Evolutionary conservation across 352 stramenopile genomes (phyloP).

Genomic region (Phytophthora tubulina): DNA sequence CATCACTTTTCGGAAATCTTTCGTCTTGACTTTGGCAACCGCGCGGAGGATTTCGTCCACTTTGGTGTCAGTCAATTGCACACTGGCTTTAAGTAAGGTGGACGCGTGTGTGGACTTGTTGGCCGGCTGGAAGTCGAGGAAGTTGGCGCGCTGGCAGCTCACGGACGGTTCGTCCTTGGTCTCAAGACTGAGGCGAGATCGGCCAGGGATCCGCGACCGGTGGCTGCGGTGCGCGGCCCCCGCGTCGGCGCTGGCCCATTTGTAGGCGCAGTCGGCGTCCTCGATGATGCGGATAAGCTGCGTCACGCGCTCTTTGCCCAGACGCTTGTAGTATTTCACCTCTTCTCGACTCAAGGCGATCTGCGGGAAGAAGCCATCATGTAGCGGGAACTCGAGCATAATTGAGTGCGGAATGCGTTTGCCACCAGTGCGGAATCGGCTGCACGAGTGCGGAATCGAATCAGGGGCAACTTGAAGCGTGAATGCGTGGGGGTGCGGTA

Average conservation of each 20-base stretch:
- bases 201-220: slow-evolving; percentile 20
- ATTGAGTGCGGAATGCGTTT: slow-evolving; percentile 2
- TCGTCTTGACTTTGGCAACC: slow-evolving; percentile 67
- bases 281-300: slow-evolving; percentile 85
- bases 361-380: slow-evolving; percentile 87
- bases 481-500: slow-evolving; percentile 7
- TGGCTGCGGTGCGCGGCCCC: slow-evolving; percentile 5
- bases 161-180: slow-evolving; percentile 23
- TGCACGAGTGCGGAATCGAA: slow-evolving; percentile 6
- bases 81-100: slow-evolving; percentile 71
- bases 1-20: slow-evolving; percentile 68
- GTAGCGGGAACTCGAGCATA: slow-evolving; percentile 77
- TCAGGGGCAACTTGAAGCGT: slow-evolving; percentile 19
- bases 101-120: slow-evolving; percentile 68
- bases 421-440: slow-evolving; percentile 5
- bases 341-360: slow-evolving; percentile 77
- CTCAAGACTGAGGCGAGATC: slow-evolving; percentile 21
- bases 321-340: slow-evolving; percentile 77
- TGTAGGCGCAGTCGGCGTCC: slow-evolving; percentile 81
- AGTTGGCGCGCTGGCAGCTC: slow-evolving; percentile 63
- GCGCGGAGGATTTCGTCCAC: slow-evolving; percentile 68
- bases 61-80: slow-evolving; percentile 58
- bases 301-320: slow-evolving; percentile 77
- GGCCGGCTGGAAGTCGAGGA: slow-evolving; percentile 71
- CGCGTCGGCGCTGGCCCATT: slow-evolving; percentile 54